Evolutionary conservation across 805 yeast species (phyloP).

Genomic region (Candida nanaspora): DNA sequence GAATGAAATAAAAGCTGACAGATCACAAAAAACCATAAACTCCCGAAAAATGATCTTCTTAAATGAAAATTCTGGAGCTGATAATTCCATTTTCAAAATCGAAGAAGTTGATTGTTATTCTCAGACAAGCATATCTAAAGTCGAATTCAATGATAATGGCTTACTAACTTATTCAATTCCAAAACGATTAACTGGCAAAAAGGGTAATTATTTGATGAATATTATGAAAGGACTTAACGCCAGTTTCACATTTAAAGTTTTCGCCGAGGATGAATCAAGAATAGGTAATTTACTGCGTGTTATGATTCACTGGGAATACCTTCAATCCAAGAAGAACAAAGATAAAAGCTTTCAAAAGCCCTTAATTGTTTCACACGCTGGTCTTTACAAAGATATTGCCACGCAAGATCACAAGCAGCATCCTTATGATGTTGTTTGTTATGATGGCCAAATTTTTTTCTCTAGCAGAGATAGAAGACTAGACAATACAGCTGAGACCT

Average conservation of each 20-base stretch:
- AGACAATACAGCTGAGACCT: neutral
- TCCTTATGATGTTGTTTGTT: neutral
- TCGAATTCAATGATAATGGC: neutral
- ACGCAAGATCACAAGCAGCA: neutral
- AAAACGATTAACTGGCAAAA: neutral
- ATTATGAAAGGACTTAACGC: neutral
- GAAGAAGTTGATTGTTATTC: constrained; percentile 10
- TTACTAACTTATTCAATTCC: neutral
- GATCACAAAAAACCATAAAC: too few relatives aligned
- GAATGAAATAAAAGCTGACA: too few relatives aligned
- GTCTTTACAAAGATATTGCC: constrained; percentile 1
- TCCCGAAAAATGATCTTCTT: too few relatives aligned
- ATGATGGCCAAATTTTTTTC: neutral
- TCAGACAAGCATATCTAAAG: neutral
- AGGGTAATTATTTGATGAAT: neutral
- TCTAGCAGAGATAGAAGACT: neutral
- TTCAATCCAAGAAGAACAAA: neutral
- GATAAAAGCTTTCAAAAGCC: neutral
- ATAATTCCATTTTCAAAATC: constrained; percentile 7
- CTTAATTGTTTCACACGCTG: neutral
- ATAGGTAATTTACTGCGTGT: neutral
- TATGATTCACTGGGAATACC: neutral
- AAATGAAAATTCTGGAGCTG: too few relatives aligned
- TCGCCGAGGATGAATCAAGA: neutral
- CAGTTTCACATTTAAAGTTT: neutral